Evolutionary conservation across 331 rosid species (phyloP).

Genomic region (Malus hybrid): DNA sequence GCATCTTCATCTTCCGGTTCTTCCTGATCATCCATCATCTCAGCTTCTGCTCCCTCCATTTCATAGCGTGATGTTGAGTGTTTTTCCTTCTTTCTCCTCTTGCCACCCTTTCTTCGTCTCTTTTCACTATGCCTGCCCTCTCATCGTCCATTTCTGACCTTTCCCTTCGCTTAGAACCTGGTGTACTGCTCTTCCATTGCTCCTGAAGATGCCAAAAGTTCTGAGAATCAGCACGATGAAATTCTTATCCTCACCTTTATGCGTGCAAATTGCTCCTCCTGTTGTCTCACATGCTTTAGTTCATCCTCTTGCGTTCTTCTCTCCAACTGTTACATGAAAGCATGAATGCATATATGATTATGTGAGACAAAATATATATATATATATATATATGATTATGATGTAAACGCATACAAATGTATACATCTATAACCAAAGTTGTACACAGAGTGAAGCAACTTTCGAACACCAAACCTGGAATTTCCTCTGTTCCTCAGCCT

Average conservation of each 20-base stretch:
- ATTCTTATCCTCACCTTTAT: not conserved
- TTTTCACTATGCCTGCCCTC: constrained; percentile 66
- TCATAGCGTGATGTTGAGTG: constrained; percentile 64
- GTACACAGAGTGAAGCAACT: constrained; percentile 13
- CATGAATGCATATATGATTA: not conserved
- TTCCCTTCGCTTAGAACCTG: constrained; percentile 73
- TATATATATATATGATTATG: not conserved
- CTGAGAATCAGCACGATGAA: constrained; percentile 3
- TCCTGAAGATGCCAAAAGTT: constrained; percentile 45
- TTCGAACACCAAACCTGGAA: constrained; percentile 55
- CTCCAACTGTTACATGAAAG: constrained; percentile 59
- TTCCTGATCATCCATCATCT: constrained; percentile 81
- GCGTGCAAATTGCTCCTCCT: too few species aligned
- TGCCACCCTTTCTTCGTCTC: constrained; percentile 80
- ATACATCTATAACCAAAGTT: not conserved
- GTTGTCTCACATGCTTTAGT: constrained; percentile 70
- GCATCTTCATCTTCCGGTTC: constrained; percentile 58
- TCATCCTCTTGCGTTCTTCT: constrained; percentile 97
- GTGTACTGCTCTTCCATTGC: constrained; percentile 96
- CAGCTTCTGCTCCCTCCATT: constrained; percentile 67
- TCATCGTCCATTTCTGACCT: constrained; percentile 75
- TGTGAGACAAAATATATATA: too few species aligned
- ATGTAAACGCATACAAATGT: not conserved
- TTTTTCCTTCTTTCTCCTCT: constrained; percentile 92
- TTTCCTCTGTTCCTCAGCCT: constrained; percentile 95